Conservation (phyloP, 768 basidiomycete genomes). For the Lentinula lateritia region DNA sequence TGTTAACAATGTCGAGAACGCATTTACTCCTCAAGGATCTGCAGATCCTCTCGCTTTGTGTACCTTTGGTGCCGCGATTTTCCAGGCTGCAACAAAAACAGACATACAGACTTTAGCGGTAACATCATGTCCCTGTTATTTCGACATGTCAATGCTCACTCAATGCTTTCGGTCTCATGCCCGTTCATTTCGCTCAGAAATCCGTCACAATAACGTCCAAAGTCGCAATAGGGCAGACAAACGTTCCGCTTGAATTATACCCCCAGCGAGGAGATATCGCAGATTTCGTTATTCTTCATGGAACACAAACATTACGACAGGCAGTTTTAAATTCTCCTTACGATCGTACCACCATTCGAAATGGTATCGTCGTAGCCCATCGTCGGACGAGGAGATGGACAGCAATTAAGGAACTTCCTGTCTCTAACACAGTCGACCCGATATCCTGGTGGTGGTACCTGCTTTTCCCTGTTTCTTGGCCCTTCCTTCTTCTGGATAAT, state of each 20-base stretch:
- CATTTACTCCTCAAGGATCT: conserved; percentile 65
- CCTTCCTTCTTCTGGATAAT: background rate
- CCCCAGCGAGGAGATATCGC: conserved; percentile 38
- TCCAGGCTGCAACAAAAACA: conserved; percentile 47
- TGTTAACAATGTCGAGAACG: conserved; percentile 63
- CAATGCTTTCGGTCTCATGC: background rate
- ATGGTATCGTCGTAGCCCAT: conserved; percentile 37
- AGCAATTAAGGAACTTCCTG: background rate
- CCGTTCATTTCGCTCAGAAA: conserved; percentile 26
- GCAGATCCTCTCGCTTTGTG: conserved; percentile 57
- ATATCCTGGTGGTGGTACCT: conserved; percentile 2
- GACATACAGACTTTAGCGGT: conserved; percentile 47
- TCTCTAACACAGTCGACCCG: background rate
- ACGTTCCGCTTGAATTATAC: conserved; percentile 24
- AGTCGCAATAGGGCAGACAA: conserved; percentile 35
- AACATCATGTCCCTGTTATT: conserved; percentile 15
- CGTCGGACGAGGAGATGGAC: conserved; percentile 31
- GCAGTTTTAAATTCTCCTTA: conserved; percentile 45
- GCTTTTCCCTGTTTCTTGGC: conserved; percentile 2
- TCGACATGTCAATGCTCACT: background rate
- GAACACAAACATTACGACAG: conserved; percentile 34
- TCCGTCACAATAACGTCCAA: conserved; percentile 50
- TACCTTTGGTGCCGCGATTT: conserved; percentile 52
- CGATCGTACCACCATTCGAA: conserved; percentile 46
- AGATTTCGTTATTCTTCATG: conserved; percentile 57